Percentiles rank a stretch among this genome's conserved stretches.
phyloP scores from a whole-genome alignment of 345 rosid genomes.

The Euphorbia peplus region DNA sequence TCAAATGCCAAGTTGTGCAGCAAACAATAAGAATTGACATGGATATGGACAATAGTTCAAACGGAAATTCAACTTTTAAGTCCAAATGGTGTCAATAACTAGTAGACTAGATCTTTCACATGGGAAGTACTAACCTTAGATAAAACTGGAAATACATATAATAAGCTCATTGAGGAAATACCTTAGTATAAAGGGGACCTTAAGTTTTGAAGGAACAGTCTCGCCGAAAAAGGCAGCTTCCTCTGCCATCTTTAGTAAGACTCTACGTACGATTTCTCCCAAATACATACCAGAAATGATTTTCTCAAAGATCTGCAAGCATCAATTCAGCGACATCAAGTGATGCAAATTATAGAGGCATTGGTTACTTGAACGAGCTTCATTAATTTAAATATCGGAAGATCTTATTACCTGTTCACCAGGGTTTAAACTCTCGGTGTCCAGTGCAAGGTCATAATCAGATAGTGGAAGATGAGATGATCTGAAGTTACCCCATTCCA shows the following conservation, averaged over 20 bases:
- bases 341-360: neutral
- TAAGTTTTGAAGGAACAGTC: slow-evolving; percentile 62
- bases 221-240: slow-evolving; percentile 89
- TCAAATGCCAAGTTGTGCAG: too few species aligned
- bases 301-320: slow-evolving; percentile 80
- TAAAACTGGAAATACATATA: too few species aligned
- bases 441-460: slow-evolving; percentile 70
- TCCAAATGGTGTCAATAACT: too few species aligned
- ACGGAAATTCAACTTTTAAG: too few species aligned
- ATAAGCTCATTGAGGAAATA: slow-evolving; percentile 15
- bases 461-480: slow-evolving; percentile 90
- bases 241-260: slow-evolving; percentile 77
- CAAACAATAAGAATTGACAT: too few species aligned
- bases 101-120: neutral
- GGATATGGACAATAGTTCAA: too few species aligned
- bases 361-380: neutral
- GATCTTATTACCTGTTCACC: slow-evolving; percentile 73
- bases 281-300: slow-evolving; percentile 90
- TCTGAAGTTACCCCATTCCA: slow-evolving; percentile 98
- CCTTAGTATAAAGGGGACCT: slow-evolving; percentile 59
- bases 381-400: neutral
- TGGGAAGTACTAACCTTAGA: neutral
- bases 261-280: slow-evolving; percentile 90
- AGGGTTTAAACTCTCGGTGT: slow-evolving; percentile 77
- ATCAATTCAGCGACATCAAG: neutral